Evolutionary conservation across 331 rosid species (phyloP).

Genomic region (Acacia pycnantha): DNA sequence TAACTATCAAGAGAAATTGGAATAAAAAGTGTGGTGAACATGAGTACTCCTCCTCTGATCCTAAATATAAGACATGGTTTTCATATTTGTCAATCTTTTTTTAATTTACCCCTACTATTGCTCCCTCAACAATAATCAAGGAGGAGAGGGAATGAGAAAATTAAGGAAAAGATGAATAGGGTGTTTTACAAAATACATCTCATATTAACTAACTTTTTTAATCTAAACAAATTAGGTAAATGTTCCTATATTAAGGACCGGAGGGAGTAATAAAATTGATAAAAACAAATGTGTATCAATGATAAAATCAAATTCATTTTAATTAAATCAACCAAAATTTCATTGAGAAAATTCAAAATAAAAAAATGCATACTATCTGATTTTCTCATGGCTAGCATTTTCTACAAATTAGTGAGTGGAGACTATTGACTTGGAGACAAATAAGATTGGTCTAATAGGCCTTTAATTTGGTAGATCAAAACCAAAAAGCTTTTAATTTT

Average conservation of each 20-base stretch:
- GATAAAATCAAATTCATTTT: neutral
- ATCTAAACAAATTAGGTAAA: too few species aligned
- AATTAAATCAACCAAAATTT: neutral
- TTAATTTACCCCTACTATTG: too few species aligned
- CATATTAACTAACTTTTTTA: too few species aligned
- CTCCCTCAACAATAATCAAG: too few species aligned
- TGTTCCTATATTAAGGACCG: too few species aligned
- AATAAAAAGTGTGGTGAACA: neutral
- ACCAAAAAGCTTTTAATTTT: neutral
- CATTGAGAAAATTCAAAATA: neutral
- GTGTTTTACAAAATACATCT: too few species aligned
- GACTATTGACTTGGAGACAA: neutral
- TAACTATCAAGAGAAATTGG: neutral
- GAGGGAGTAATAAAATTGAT: neutral
- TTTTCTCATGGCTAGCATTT: neutral
- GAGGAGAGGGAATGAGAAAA: too few species aligned
- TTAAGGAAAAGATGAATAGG: too few species aligned
- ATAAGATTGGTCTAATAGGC: neutral
- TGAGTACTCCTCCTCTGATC: neutral
- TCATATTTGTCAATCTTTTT: too few species aligned
- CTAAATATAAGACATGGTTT: too few species aligned
- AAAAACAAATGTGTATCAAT: neutral
- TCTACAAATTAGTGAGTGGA: neutral
- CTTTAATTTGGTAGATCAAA: neutral
- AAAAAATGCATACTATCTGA: neutral